Evolutionary conservation across 129 eudicot genomes (phyloP), one percentile per base, ranked within the genome.

Genomic region (Solidago caesia): DNA sequence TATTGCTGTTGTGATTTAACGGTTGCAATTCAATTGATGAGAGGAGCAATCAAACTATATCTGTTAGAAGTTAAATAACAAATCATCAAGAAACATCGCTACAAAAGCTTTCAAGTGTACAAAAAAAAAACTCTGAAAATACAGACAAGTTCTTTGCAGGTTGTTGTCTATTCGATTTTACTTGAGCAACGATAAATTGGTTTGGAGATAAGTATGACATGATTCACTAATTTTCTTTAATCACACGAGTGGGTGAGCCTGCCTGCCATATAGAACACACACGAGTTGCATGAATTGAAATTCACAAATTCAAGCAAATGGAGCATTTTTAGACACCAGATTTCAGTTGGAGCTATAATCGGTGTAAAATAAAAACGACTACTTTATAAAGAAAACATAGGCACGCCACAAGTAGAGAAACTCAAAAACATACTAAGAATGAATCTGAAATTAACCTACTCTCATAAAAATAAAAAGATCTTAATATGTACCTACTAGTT

Each of bases 11-110:
- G 5, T 47, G n/a, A 74, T 33, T 33, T 33, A 5, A 63, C 8
- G 51, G 61, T 63, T 1, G 39, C 70, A 74, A 74, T 47, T 62
- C 71, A 62, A 51, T 63, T 74, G 43, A 62, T 68, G 68, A 68
- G 49, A 57, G 25, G 78, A 49, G 70, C 78, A 48, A 63, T 39
- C 41, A 33, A 63, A 47, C 59, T 74, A 49, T 63, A 63, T 62
- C 78, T 74, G 71, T 49, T 15, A 4, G 13, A 74, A 63, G 59
- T 63, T 11, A 43, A 64, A 42, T 14, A 41, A 9, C 16, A 42
- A 13, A 41, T 64, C 6, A 64, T 64, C 70, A 64, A 25, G 48
- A 64, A 14, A 14, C n/a, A 48, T 64, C 26, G 25, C 5, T 41
- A 64, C 8, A 64, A 64, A 13, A 42, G 45, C 11, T 64, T 13